These are phyloP conservation scores for Kuraishia borneana DNA, from an alignment of 805 yeast species.

Conservation along the genomic window DNA sequence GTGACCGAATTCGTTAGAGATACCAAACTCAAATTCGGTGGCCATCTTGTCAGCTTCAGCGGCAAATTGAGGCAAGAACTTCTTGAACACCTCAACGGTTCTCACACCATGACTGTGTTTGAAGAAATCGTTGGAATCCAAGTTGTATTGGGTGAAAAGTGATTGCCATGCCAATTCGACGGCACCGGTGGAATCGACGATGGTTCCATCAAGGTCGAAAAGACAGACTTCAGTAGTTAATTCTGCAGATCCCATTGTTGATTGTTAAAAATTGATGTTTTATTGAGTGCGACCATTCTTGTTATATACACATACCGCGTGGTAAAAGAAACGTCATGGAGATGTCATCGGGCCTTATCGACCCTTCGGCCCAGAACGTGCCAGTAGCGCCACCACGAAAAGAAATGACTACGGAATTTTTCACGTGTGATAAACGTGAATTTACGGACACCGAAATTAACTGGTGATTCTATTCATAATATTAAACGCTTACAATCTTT, in stretches of 20 bases:
- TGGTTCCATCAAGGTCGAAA: slow-evolving; percentile 83
- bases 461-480: too few species aligned
- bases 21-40: slow-evolving; percentile 44
- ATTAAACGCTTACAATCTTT: too few species aligned
- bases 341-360: too few species aligned
- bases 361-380: too few species aligned
- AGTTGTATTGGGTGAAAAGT: slow-evolving; percentile 47
- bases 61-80: slow-evolving; percentile 69
- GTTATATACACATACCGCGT: too few species aligned
- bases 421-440: too few species aligned
- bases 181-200: slow-evolving; percentile 74
- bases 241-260: background rate
- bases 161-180: slow-evolving; percentile 78
- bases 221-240: slow-evolving; percentile 17
- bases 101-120: slow-evolving; percentile 76
- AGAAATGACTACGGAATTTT: too few species aligned
- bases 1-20: slow-evolving; percentile 64
- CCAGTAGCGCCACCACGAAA: too few species aligned
- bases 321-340: too few species aligned
- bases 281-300: too few species aligned
- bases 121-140: slow-evolving; percentile 60
- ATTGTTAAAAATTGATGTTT: too few species aligned
- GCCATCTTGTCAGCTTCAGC: slow-evolving; percentile 47
- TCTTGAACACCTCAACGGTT: slow-evolving; percentile 66
- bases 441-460: too few species aligned